Conservation (phyloP, 2,329 filamentous ascomycete genomes). For the Diatrype stigma region DNA sequence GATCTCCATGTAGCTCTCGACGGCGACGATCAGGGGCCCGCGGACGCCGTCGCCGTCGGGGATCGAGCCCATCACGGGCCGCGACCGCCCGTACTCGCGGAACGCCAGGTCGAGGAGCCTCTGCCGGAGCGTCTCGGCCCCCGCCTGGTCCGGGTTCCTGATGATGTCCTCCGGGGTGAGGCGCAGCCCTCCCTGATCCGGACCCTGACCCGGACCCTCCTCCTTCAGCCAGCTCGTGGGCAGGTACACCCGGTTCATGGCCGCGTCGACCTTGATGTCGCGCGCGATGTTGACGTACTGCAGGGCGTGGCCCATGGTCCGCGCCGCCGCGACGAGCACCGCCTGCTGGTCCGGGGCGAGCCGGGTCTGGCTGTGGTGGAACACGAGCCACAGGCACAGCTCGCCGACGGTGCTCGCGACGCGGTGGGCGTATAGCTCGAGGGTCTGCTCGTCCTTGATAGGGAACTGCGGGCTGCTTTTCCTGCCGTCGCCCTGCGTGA, state of each 20-base stretch:
- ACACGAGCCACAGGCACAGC: constrained; percentile 63
- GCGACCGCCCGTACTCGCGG: constrained; percentile 50
- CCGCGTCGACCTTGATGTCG: constrained; percentile 65
- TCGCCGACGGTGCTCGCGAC: constrained; percentile 72
- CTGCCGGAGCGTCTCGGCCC: constrained; percentile 46
- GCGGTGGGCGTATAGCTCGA: constrained; percentile 60
- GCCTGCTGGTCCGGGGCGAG: constrained; percentile 28
- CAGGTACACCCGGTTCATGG: constrained; percentile 63
- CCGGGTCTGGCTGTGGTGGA: constrained; percentile 45
- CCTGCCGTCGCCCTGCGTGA: constrained; percentile 27
- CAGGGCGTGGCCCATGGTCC: constrained; percentile 67
- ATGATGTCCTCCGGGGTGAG: constrained; percentile 53
- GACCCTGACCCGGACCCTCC: constrained; percentile 46
- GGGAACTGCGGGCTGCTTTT: constrained; percentile 37
- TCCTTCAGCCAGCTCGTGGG: constrained; percentile 61
- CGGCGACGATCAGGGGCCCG: constrained; percentile 62
- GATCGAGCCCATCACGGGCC: constrained; percentile 55
- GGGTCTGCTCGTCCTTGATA: constrained; percentile 53
- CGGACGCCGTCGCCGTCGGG: constrained; percentile 55
- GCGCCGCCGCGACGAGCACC: constrained; percentile 51
- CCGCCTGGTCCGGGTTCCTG: constrained; percentile 40
- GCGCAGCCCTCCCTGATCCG: no score
- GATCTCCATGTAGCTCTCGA: constrained; percentile 76
- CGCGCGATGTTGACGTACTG: constrained; percentile 75
- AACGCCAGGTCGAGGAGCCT: constrained; percentile 59